Evolutionary conservation across 306 rosid species (phyloP).

Genomic region (Pyrus betulifolia): DNA sequence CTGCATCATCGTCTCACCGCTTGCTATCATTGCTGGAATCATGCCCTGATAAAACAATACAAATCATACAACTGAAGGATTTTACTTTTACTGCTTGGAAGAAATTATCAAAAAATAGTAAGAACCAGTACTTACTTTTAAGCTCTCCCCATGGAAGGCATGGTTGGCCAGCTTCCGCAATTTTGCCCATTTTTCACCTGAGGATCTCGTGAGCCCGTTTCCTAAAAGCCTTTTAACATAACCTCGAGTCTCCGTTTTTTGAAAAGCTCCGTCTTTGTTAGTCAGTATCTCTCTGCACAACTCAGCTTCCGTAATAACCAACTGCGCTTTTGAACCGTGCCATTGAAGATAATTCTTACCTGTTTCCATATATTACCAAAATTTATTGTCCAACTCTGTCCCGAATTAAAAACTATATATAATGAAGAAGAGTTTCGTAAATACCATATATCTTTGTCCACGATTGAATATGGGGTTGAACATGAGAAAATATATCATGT

Average conservation of each 20-base stretch:
- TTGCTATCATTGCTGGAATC: conserved; percentile 14
- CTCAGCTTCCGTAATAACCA: conserved; percentile 23
- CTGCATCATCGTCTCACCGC: conserved; percentile 15
- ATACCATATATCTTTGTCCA: conserved; percentile 8
- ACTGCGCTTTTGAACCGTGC: conserved; percentile 18
- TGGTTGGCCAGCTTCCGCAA: conserved; percentile 10
- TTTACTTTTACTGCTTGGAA: no score
- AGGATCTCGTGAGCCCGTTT: conserved; percentile 15
- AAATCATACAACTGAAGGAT: no score
- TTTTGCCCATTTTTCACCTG: conserved; percentile 28
- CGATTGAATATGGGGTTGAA: conserved; percentile 13
- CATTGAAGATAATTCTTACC: conserved; percentile 30
- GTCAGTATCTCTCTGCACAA: conserved; percentile 24
- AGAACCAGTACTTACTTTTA: conserved; percentile 7
- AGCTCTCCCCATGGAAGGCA: conserved; percentile 17
- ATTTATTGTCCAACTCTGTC: not conserved
- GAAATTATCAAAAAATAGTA: no score
- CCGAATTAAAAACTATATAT: not conserved
- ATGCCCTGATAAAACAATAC: not conserved
- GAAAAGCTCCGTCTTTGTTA: conserved; percentile 1
- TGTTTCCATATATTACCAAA: not conserved
- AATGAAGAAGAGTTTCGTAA: not conserved
- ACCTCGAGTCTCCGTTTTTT: not conserved
- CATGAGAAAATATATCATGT: conserved; percentile 7
- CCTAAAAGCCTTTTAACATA: conserved; percentile 16